Conservation (phyloP, 1,139 yeast species). For the Taiozyma sp. region DNA sequence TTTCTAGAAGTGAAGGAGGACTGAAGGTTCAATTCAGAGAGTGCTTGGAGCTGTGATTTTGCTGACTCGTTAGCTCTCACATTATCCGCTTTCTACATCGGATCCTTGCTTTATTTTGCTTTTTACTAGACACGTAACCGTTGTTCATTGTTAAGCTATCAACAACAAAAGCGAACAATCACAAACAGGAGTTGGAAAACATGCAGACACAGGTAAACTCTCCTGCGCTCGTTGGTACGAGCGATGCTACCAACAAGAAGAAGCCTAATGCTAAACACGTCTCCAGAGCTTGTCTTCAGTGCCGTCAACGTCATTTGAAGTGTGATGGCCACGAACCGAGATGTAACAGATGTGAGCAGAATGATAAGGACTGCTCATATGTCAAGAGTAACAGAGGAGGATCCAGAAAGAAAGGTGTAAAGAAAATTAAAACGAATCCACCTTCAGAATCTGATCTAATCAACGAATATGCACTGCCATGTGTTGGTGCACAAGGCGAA, state of each 20-base stretch:
- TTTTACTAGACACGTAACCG: not conserved
- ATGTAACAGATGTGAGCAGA: slow-evolving; percentile 35
- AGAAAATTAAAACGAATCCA: slow-evolving; percentile 9
- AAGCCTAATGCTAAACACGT: slow-evolving; percentile 30
- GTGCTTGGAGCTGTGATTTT: not conserved
- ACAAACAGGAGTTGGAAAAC: not conserved
- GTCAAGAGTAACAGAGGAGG: slow-evolving; percentile 49
- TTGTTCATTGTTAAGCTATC: not conserved
- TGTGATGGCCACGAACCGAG: slow-evolving; percentile 43
- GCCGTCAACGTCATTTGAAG: slow-evolving; percentile 42
- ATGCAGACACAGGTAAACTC: not conserved
- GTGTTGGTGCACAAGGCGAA: slow-evolving; percentile 10
- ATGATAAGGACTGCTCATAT: slow-evolving; percentile 33
- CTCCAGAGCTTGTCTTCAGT: slow-evolving; percentile 42
- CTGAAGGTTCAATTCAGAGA: not conserved
- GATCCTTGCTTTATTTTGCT: not conserved
- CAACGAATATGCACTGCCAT: slow-evolving; percentile 12
- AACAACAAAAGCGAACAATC: not conserved
- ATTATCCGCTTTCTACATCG: not conserved
- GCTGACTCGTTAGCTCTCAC: not conserved
- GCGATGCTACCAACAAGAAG: slow-evolving; percentile 33
- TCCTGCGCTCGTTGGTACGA: not conserved
- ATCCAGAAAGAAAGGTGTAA: slow-evolving; percentile 41
- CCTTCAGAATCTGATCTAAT: not conserved
- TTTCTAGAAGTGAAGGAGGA: not conserved